Evolutionary conservation across 129 eudicot species (phyloP).

Genomic region (Lactuca saligna): DNA sequence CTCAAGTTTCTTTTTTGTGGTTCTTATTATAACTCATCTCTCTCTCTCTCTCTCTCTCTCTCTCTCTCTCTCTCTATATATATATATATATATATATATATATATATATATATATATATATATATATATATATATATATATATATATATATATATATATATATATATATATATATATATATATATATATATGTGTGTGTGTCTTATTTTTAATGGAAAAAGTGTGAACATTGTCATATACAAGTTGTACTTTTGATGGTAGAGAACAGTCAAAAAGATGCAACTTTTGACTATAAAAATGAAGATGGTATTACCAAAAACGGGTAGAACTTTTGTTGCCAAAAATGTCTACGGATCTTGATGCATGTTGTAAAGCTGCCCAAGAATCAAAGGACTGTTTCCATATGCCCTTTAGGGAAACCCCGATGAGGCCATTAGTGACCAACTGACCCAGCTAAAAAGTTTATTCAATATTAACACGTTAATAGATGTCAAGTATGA

Average conservation of each 20-base stretch:
- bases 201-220: constrained; percentile 1
- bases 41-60: too few relatives aligned
- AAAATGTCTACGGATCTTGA: constrained; percentile 29
- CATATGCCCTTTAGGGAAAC: background rate
- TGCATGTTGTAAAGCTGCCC: constrained; percentile 14
- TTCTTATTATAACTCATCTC: too few relatives aligned
- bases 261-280: constrained; percentile 25
- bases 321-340: constrained; percentile 29
- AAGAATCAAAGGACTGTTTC: constrained; percentile 2
- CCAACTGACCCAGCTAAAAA: background rate
- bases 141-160: too few relatives aligned
- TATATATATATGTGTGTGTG: background rate
- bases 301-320: constrained; percentile 31
- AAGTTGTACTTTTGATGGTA: constrained; percentile 16
- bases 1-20: too few relatives aligned
- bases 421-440: background rate
- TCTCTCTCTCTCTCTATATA: too few relatives aligned
- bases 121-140: too few relatives aligned
- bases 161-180: too few relatives aligned
- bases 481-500: too few relatives aligned
- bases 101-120: background rate
- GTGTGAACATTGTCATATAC: background rate
- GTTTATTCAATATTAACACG: too few relatives aligned
- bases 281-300: constrained; percentile 25
- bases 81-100: too few relatives aligned